Conservation (phyloP, 352 stramenopile species). For the Phytophthora hybrid region DNA sequence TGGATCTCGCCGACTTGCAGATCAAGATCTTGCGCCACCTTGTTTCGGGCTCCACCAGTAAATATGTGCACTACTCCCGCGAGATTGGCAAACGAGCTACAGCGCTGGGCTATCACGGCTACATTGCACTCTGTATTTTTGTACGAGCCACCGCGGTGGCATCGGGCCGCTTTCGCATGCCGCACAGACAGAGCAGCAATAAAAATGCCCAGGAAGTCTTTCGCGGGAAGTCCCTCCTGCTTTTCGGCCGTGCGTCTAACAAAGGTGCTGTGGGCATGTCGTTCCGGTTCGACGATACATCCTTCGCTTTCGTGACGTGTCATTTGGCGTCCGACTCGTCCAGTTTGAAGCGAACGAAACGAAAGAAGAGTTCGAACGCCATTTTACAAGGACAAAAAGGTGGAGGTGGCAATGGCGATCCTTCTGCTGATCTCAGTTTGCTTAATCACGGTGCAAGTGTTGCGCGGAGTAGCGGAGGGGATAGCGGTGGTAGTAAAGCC, state of each 20-base stretch:
- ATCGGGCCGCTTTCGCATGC: constrained; percentile 74
- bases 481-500: constrained; percentile 28
- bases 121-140: constrained; percentile 89
- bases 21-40: constrained; percentile 74
- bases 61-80: constrained; percentile 81
- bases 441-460: constrained; percentile 21
- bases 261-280: constrained; percentile 91
- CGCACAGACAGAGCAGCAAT: constrained; percentile 55
- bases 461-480: constrained; percentile 31
- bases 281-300: constrained; percentile 90
- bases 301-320: constrained; percentile 89
- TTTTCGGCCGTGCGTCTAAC: constrained; percentile 86
- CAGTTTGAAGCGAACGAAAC: constrained; percentile 47
- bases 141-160: constrained; percentile 71
- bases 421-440: constrained; percentile 11
- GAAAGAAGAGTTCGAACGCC: constrained; percentile 41
- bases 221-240: constrained; percentile 77
- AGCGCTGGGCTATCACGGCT: constrained; percentile 85
- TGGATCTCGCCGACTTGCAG: constrained; percentile 80
- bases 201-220: constrained; percentile 80
- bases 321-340: constrained; percentile 89
- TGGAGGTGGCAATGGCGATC: constrained; percentile 6
- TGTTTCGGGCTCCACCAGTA: constrained; percentile 51
- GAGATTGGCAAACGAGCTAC: constrained; percentile 87
- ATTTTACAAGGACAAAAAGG: constrained; percentile 27